These are phyloP conservation scores for Psophocarpus tetragonolobus DNA, from an alignment of 306 rosid genomes.

Conservation along the genomic window DNA sequence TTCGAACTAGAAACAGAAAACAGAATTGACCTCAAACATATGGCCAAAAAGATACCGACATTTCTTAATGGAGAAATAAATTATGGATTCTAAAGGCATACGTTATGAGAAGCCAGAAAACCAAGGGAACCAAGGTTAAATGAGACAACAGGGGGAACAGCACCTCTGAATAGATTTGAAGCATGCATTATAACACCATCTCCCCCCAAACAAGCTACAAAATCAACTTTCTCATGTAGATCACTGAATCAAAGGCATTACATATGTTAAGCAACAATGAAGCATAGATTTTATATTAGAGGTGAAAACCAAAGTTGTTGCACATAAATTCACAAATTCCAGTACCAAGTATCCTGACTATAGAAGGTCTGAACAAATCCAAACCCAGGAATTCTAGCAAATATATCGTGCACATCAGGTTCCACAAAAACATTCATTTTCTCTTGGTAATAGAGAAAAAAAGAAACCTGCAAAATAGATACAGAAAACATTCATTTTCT, in stretches of 20 bases:
- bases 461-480: slow-evolving; percentile 65
- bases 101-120: slow-evolving; percentile 89
- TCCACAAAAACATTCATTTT: slow-evolving; percentile 90
- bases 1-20: slow-evolving; percentile 63
- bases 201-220: slow-evolving; percentile 99
- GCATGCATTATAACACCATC: slow-evolving; percentile 98
- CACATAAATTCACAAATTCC: slow-evolving; percentile 37
- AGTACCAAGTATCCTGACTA: slow-evolving; percentile 86
- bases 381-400: slow-evolving; percentile 93
- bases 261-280: slow-evolving; percentile 38
- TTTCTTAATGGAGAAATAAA: slow-evolving; percentile 31
- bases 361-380: slow-evolving; percentile 98
- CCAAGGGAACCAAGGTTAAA: slow-evolving; percentile 99
- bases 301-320: slow-evolving; percentile 5
- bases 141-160: slow-evolving; percentile 93
- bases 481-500: slow-evolving; percentile 77
- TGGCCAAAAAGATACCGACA: slow-evolving; percentile 1
- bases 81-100: slow-evolving; percentile 46
- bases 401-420: slow-evolving; percentile 93
- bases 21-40: slow-evolving; percentile 39
- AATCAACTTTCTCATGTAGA: slow-evolving; percentile 95
- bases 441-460: slow-evolving; percentile 80
- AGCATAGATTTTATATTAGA: slow-evolving; percentile 8
- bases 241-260: slow-evolving; percentile 61
- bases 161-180: slow-evolving; percentile 85